Percentiles rank a stretch among this genome's conserved stretches.
Conservation (phyloP, 75 land plant species). For the Cunninghamia lanceolata region DNA sequence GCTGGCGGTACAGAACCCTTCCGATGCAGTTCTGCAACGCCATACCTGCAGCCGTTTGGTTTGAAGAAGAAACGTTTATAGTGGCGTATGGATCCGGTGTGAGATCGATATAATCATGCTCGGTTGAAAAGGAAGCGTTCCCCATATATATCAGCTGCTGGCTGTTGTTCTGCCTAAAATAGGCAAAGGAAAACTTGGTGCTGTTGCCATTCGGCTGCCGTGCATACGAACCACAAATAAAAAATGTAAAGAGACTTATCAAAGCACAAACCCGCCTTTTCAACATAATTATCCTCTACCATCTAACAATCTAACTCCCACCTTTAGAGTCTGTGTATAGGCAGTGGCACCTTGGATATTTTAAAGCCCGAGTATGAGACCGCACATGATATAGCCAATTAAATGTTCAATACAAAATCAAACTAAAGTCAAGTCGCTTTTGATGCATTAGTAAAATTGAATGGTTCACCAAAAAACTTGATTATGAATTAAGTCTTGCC, state of each 20-base stretch:
- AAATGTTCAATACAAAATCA: too few relatives aligned
- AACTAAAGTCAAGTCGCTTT: too few relatives aligned
- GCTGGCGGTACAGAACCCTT: conserved; percentile 15
- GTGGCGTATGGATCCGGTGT: conserved; percentile 5
- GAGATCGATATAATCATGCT: conserved; percentile 18
- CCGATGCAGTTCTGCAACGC: conserved; percentile 7
- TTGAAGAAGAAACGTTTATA: not conserved
- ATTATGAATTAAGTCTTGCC: too few relatives aligned
- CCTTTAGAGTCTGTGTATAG: not conserved
- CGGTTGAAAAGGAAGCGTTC: conserved; percentile 9
- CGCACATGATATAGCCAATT: not conserved
- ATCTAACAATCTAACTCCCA: not conserved
- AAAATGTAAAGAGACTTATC: not conserved
- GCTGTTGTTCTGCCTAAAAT: conserved; percentile 14
- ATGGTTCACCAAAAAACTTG: too few relatives aligned
- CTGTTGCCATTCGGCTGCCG: not conserved
- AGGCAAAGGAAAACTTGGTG: conserved; percentile 10
- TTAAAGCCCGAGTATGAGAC: not conserved
- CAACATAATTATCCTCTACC: not conserved
- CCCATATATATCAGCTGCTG: conserved; percentile 7
- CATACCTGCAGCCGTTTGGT: not conserved
- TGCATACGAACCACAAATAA: not conserved
- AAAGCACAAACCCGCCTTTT: not conserved
- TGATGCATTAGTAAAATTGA: too few relatives aligned
- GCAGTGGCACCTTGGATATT: not conserved